These are phyloP conservation scores for Aureobasidium leucospermi DNA, from an alignment of 2,329 filamentous ascomycete genomes.

Conservation along the genomic window DNA sequence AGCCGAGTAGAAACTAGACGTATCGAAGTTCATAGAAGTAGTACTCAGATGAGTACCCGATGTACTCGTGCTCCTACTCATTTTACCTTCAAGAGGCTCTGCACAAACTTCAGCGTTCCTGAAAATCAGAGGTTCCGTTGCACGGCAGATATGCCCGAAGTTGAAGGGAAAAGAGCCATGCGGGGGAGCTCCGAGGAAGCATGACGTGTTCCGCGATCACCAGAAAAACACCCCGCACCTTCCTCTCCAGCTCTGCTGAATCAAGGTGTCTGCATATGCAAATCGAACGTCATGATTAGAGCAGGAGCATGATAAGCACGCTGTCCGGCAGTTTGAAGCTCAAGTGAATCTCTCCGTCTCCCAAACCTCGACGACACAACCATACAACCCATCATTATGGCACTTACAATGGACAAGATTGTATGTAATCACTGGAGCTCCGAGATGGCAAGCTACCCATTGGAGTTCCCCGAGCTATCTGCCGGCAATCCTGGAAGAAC, in stretches of 20 bases:
- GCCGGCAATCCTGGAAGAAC: background rate
- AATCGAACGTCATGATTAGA: background rate
- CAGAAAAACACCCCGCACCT: background rate
- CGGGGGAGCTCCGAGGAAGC: background rate
- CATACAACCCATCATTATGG: background rate
- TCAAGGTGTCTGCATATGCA: background rate
- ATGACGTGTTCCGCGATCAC: slow-evolving; percentile 6
- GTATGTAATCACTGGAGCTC: background rate
- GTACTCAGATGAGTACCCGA: background rate
- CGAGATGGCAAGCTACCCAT: background rate
- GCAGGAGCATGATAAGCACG: background rate
- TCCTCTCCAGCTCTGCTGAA: background rate
- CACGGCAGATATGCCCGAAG: background rate
- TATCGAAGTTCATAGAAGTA: background rate
- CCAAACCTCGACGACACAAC: background rate
- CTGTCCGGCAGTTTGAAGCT: background rate
- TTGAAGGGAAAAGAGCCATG: background rate
- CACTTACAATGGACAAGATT: slow-evolving; percentile 1
- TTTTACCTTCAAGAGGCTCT: background rate
- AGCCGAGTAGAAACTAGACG: background rate
- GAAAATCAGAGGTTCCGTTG: background rate
- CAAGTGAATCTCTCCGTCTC: background rate
- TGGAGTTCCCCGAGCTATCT: background rate
- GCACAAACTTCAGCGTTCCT: background rate
- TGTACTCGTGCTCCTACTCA: background rate